A percentile compares a stretch with the other conserved stretches of the same genome.
These are phyloP conservation scores for Microdochium trichocladiopsis DNA, from an alignment of 2,329 filamentous ascomycete species.

Conservation along the genomic window DNA sequence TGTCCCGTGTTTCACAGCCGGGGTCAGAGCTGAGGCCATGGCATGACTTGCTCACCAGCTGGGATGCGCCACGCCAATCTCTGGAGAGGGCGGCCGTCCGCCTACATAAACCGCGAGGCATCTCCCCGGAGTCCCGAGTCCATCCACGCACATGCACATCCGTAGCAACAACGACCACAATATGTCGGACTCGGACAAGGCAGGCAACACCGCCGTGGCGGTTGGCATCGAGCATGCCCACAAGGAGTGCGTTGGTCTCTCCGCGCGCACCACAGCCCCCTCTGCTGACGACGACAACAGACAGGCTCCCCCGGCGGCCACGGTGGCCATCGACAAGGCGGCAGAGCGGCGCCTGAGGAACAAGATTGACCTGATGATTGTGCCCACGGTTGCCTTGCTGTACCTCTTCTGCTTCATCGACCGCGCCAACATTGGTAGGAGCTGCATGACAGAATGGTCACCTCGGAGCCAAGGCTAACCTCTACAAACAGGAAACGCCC, in stretches of 20 bases:
- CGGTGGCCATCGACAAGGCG: conserved; percentile 34
- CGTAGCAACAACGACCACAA: no score
- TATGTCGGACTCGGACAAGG: not conserved
- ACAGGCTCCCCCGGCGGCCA: not conserved
- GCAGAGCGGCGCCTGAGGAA: conserved; percentile 50
- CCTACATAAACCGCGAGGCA: no score
- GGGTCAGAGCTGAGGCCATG: no score
- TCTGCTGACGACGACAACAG: not conserved
- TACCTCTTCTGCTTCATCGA: conserved; percentile 73
- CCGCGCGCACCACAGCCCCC: not conserved
- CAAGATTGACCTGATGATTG: conserved; percentile 60
- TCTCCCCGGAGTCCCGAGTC: no score
- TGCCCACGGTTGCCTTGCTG: conserved; percentile 58
- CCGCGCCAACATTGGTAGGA: conserved; percentile 62
- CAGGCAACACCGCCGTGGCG: not conserved
- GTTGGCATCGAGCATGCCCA: not conserved
- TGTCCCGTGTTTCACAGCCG: no score
- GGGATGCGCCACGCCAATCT: no score
- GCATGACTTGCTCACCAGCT: no score
- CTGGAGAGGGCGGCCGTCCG: no score
- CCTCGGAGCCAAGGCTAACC: not conserved
- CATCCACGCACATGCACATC: no score
- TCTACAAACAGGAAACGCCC: conserved; percentile 44
- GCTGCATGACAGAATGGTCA: not conserved
- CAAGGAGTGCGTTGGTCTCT: not conserved